Evolutionary conservation across 1,284 basidiomycete genomes (phyloP).

Genomic region (Irpex lacteus): DNA sequence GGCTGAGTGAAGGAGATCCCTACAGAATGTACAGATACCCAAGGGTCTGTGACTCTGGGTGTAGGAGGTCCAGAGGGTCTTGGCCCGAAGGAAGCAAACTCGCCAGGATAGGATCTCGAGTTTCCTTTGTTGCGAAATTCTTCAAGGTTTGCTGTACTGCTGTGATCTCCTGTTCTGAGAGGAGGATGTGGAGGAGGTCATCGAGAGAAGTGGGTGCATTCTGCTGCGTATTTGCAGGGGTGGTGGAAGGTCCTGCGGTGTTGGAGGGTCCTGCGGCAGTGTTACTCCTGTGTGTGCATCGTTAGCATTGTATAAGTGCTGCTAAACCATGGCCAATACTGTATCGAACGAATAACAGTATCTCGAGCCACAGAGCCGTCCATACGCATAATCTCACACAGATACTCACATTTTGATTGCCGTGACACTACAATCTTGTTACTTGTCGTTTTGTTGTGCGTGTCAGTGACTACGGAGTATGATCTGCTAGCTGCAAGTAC

Average conservation of each 20-base stretch:
- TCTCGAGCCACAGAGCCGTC: not conserved
- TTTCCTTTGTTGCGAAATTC: constrained; percentile 7
- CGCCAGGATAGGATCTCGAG: constrained; percentile 42
- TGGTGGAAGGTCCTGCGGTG: not conserved
- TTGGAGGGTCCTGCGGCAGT: not conserved
- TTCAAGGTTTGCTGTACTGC: not conserved
- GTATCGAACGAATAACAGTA: no score
- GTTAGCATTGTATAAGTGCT: not conserved
- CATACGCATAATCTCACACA: not conserved
- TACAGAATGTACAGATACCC: constrained; percentile 71
- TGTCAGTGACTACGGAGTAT: not conserved
- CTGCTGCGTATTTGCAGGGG: not conserved
- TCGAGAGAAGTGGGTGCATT: constrained; percentile 4
- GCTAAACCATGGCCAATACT: no score
- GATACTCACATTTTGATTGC: not conserved
- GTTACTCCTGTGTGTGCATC: not conserved
- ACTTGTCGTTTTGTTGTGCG: not conserved
- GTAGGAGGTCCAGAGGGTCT: constrained; percentile 59
- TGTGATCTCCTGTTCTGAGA: not conserved
- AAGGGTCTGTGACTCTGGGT: constrained; percentile 54
- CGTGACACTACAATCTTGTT: not conserved
- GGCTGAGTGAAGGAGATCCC: constrained; percentile 23
- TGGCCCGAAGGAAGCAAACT: constrained; percentile 48
- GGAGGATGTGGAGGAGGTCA: constrained; percentile 1
- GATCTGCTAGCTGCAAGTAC: not conserved